Percentiles rank a stretch among this genome's conserved stretches.
Conservation (phyloP, 371 early-diverging fungal genomes). For the Blastocladiella emersonii region DNA sequence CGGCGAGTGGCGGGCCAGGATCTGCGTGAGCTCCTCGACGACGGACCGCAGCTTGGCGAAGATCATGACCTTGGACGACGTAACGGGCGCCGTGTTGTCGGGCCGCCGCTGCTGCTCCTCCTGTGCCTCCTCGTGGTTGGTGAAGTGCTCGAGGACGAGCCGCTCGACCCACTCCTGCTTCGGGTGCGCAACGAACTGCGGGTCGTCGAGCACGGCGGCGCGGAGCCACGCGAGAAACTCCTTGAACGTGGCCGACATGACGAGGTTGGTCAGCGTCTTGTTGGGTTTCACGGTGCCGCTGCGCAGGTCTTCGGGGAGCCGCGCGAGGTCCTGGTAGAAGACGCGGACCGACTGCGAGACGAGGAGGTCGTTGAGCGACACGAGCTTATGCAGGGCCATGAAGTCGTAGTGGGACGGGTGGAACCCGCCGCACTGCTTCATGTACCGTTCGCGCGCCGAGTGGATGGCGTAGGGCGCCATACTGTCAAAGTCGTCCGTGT, state of each 20-base stretch:
- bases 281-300: neutral
- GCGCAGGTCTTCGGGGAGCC: neutral
- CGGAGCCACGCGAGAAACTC: neutral
- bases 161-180: conserved; percentile 56
- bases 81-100: conserved; percentile 1
- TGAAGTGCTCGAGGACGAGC: conserved; percentile 53
- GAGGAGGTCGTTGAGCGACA: neutral
- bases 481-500: neutral
- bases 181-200: conserved; percentile 60
- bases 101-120: no score
- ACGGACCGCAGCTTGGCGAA: conserved; percentile 77
- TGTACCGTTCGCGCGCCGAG: no score
- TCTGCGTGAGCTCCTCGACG: conserved; percentile 66
- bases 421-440: neutral
- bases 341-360: neutral
- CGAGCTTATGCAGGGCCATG: neutral
- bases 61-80: conserved; percentile 53
- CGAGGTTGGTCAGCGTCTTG: neutral
- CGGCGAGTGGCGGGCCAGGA: conserved; percentile 48
- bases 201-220: conserved; percentile 11
- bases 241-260: neutral
- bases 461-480: neutral
- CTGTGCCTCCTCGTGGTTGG: conserved; percentile 20
- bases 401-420: neutral
- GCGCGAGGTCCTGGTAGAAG: neutral